These are phyloP conservation scores for Grosmannia clavigera DNA, from an alignment of 2,329 filamentous ascomycete species.

Conservation along the genomic window DNA sequence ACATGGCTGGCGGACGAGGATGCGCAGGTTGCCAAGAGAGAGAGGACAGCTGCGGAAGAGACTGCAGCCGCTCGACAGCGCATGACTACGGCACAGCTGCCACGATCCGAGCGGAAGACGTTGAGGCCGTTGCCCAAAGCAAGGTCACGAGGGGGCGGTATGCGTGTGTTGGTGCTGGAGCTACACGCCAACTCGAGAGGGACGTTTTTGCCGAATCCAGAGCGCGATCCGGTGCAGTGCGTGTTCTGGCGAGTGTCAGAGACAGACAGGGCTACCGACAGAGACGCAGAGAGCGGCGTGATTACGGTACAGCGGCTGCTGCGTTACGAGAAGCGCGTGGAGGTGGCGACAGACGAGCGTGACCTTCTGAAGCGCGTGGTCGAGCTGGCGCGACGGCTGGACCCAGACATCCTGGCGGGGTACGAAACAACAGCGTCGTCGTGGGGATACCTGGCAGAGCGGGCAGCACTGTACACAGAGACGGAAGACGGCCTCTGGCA, in stretches of 20 bases:
- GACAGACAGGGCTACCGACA: constrained; percentile 13
- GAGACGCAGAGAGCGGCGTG: constrained; percentile 50
- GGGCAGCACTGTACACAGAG: constrained; percentile 57
- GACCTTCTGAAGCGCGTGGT: constrained; percentile 78
- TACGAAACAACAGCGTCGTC: constrained; percentile 90
- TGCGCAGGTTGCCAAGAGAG: constrained; percentile 16
- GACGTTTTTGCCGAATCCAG: constrained; percentile 73
- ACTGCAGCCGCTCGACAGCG: background rate
- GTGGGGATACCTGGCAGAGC: constrained; percentile 92
- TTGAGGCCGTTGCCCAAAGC: background rate
- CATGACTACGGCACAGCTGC: background rate
- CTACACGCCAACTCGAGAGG: constrained; percentile 81
- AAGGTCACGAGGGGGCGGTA: constrained; percentile 41
- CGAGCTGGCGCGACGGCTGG: constrained; percentile 68
- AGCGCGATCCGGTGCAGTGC: constrained; percentile 76
- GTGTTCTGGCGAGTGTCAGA: constrained; percentile 76
- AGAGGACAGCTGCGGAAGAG: constrained; percentile 1
- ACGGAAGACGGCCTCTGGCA: constrained; percentile 48
- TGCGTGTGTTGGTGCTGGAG: constrained; percentile 94
- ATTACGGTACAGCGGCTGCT: constrained; percentile 51
- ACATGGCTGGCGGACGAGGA: constrained; percentile 45
- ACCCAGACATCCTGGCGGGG: constrained; percentile 87
- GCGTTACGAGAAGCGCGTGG: constrained; percentile 46
- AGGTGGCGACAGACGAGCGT: constrained; percentile 72
- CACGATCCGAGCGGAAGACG: background rate